Percentiles rank a stretch among this genome's conserved stretches.
phyloP scores from a whole-genome alignment of 192 early-diverging fungal genomes.

The Neocallimastix lanati region DNA sequence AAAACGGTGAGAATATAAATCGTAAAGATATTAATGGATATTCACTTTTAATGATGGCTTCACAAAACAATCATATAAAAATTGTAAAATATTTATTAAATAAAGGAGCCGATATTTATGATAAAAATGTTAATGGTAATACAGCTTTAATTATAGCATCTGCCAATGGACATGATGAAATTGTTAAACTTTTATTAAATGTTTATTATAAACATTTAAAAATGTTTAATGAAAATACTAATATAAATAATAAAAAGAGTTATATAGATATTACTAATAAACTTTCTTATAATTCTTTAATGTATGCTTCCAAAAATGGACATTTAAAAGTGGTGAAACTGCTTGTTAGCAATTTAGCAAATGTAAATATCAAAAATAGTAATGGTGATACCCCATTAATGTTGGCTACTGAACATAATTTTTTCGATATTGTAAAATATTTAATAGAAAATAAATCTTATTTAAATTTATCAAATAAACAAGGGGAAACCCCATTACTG shows the following conservation, averaged over 20 bases:
- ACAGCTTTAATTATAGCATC: background rate
- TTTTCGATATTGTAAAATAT: background rate
- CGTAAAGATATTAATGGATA: background rate
- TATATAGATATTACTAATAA: background rate
- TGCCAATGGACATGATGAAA: background rate
- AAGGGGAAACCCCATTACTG: background rate
- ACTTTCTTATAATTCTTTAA: background rate
- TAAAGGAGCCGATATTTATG: background rate
- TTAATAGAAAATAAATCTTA: background rate
- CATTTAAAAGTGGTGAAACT: background rate
- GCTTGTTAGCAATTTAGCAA: background rate
- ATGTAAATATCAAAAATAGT: background rate
- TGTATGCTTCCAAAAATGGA: background rate
- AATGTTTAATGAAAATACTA: too few species aligned
- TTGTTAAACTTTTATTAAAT: background rate
- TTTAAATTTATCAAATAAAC: background rate
- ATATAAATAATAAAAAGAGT: background rate
- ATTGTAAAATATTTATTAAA: background rate
- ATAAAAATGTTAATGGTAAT: background rate
- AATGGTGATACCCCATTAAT: background rate
- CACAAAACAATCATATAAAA: background rate
- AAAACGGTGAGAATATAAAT: background rate
- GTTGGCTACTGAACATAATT: background rate
- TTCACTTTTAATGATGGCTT: background rate
- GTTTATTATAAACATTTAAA: too few species aligned